phyloP scores from a whole-genome alignment of 805 yeast species.

The Ogataea saltuana region DNA sequence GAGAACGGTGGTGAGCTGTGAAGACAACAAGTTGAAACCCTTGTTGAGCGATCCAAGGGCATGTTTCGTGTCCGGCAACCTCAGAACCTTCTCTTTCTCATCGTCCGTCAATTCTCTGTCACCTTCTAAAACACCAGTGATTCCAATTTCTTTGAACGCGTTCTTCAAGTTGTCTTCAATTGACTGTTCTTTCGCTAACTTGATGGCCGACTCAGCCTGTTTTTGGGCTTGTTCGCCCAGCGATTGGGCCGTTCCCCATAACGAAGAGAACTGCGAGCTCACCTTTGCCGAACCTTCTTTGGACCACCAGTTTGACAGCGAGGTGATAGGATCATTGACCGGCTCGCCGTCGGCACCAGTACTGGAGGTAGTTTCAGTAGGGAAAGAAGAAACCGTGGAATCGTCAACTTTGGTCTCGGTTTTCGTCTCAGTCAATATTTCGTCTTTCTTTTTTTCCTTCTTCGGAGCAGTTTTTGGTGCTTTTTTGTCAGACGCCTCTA shows the following conservation, averaged over 20 bases:
- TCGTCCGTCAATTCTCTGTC: constrained; percentile 37
- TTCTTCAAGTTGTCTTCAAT: constrained; percentile 36
- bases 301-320: constrained; percentile 76
- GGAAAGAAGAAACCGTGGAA: constrained; percentile 8
- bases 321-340: constrained; percentile 58
- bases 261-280: constrained; percentile 56
- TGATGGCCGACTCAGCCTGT: constrained; percentile 51
- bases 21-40: constrained; percentile 35
- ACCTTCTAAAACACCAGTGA: constrained; percentile 39
- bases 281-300: constrained; percentile 67
- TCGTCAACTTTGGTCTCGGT: constrained; percentile 1
- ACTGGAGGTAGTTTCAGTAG: constrained; percentile 7
- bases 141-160: constrained; percentile 43
- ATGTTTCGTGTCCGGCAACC: constrained; percentile 35
- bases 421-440: not conserved
- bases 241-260: constrained; percentile 64
- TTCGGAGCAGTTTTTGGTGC: not conserved
- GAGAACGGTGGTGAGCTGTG: constrained; percentile 40
- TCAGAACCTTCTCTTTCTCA: constrained; percentile 30
- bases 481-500: constrained; percentile 58
- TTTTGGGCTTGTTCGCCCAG: constrained; percentile 44
- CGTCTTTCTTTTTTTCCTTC: not conserved
- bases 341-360: constrained; percentile 6
- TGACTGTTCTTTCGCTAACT: constrained; percentile 44
- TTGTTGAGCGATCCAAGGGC: constrained; percentile 40